These are phyloP conservation scores for Magnaporthales sp. DNA, from an alignment of 2,329 filamentous ascomycete species.

Conservation along the genomic window DNA sequence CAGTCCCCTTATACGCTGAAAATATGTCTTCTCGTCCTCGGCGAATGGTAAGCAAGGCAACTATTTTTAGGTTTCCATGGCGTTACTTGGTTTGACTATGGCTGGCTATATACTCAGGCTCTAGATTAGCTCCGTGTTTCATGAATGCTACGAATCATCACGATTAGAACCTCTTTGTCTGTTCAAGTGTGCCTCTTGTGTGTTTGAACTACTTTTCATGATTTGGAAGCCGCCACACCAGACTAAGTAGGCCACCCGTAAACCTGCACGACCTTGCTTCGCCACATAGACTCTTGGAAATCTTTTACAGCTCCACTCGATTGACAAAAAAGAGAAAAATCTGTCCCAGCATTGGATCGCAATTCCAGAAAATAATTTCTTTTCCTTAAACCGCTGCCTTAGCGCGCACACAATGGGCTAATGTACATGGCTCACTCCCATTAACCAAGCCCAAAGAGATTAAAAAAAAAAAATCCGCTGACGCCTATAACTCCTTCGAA, in stretches of 20 bases:
- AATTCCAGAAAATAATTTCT: neutral
- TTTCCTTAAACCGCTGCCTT: neutral
- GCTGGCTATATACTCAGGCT: slow-evolving; percentile 11
- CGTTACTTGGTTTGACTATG: slow-evolving; percentile 8
- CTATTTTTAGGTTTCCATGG: neutral
- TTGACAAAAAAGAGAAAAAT: neutral
- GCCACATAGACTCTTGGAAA: neutral
- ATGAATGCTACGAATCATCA: slow-evolving; percentile 3
- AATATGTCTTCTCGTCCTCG: neutral
- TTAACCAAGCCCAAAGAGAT: neutral
- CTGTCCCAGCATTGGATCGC: neutral
- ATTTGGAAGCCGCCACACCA: neutral
- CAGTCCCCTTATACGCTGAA: neutral
- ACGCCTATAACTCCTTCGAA: neutral
- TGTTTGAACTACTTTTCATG: neutral
- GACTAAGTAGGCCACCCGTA: neutral
- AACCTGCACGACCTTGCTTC: neutral
- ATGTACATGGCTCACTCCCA: neutral
- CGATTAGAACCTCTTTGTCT: slow-evolving; percentile 1
- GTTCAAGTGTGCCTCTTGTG: neutral
- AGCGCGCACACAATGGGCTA: neutral
- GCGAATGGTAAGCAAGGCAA: neutral
- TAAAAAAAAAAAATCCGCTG: neutral
- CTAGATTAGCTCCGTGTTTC: slow-evolving; percentile 2
- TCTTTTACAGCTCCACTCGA: neutral